These are phyloP conservation scores for Syzygium aromaticum DNA, from an alignment of 345 rosid genomes.

Conservation along the genomic window DNA sequence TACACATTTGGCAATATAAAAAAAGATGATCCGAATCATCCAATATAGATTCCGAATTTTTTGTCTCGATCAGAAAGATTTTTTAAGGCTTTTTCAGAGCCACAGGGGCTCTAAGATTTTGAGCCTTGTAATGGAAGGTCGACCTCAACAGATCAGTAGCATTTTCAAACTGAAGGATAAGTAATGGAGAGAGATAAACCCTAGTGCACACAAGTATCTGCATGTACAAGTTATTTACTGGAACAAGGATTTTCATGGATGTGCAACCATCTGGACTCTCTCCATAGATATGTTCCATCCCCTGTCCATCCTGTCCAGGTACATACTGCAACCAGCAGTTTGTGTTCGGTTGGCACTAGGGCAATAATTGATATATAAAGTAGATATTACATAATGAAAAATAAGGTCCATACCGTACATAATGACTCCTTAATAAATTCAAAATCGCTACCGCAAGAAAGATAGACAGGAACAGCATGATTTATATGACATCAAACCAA, in stretches of 20 bases:
- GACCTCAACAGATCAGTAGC: too few relatives aligned
- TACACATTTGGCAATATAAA: not conserved
- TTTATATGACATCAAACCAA: not conserved
- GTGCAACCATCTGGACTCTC: not conserved
- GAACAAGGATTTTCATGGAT: not conserved
- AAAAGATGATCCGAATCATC: accelerated
- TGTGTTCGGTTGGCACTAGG: not conserved
- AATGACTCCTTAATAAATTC: not conserved
- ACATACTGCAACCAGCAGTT: not conserved
- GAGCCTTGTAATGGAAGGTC: not conserved
- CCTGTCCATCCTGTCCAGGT: not conserved
- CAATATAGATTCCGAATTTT: not conserved
- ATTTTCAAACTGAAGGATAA: not conserved
- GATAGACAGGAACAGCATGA: not conserved
- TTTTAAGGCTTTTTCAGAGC: not conserved
- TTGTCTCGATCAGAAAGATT: not conserved
- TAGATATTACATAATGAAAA: not conserved
- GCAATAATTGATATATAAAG: too few relatives aligned
- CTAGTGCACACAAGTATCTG: not conserved
- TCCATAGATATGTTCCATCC: not conserved
- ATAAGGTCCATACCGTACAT: not conserved
- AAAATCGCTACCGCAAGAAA: not conserved
- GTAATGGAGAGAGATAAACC: not conserved
- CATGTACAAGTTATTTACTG: not conserved
- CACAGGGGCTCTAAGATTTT: not conserved